Percentiles rank a stretch among this genome's conserved stretches.
These are phyloP conservation scores for Eruca vesicaria DNA, from an alignment of 441 rosid genomes.

Conservation along the genomic window DNA sequence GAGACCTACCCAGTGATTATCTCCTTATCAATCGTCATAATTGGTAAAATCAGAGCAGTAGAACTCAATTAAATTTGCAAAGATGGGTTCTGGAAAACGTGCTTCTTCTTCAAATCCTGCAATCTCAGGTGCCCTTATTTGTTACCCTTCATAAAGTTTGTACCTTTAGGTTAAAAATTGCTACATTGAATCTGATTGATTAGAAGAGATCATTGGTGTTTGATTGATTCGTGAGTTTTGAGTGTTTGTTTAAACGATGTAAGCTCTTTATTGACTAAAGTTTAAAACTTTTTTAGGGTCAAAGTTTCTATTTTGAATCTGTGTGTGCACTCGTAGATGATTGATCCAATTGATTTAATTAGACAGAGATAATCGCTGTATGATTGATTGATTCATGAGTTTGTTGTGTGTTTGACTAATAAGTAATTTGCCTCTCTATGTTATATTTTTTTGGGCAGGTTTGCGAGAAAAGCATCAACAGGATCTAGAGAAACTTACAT, in stretches of 20 bases:
- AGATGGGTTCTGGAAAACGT: slow-evolving; percentile 27
- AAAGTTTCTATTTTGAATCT: neutral
- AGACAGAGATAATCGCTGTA: neutral
- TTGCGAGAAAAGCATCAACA: slow-evolving; percentile 57
- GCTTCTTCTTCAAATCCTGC: slow-evolving; percentile 7
- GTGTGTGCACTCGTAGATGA: neutral
- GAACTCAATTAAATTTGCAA: neutral
- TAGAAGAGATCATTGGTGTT: neutral
- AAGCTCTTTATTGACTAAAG: neutral
- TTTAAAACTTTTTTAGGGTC: neutral
- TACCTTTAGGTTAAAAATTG: neutral
- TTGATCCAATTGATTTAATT: neutral
- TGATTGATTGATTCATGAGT: slow-evolving; percentile 14
- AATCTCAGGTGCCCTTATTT: slow-evolving; percentile 35
- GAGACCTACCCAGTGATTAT: neutral
- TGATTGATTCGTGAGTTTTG: neutral
- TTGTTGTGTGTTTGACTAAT: neutral
- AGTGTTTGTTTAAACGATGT: neutral
- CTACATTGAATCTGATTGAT: neutral
- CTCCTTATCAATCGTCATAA: neutral
- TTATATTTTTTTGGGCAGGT: slow-evolving; percentile 41
- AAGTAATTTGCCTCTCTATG: neutral
- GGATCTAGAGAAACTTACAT: slow-evolving; percentile 72
- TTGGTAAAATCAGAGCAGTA: neutral
- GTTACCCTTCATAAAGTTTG: neutral